Evolutionary conservation across 2,329 filamentous ascomycete genomes (phyloP).

Genomic region (Clonostachys sp.): DNA sequence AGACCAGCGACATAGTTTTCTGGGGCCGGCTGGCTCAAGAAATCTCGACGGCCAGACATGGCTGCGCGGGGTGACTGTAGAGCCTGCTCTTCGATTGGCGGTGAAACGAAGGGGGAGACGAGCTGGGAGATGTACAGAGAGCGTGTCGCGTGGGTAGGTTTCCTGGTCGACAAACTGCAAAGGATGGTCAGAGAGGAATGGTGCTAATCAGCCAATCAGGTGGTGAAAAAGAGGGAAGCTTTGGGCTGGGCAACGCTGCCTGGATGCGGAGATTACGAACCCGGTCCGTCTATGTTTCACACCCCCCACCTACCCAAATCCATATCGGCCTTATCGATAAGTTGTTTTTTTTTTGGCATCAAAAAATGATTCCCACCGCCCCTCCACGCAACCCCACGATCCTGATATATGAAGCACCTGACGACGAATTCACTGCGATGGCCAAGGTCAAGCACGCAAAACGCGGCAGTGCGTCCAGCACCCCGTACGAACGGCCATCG

Average conservation of each 20-base stretch:
- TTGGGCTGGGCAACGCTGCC: too few relatives aligned
- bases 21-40: conserved; percentile 79
- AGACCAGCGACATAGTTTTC: conserved; percentile 94
- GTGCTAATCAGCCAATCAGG: too few relatives aligned
- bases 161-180: too few relatives aligned
- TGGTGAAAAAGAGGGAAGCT: too few relatives aligned
- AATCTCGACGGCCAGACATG: conserved; percentile 71
- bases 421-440: conserved; percentile 28
- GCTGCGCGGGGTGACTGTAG: conserved; percentile 9
- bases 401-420: neutral
- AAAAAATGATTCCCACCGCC: conserved; percentile 17
- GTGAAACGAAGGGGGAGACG: neutral
- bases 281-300: too few relatives aligned
- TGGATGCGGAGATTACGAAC: too few relatives aligned
- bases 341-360: conserved; percentile 9
- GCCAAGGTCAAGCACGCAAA: conserved; percentile 48
- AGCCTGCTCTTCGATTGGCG: neutral
- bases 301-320: too few relatives aligned
- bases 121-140: too few relatives aligned
- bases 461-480: conserved; percentile 40
- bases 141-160: too few relatives aligned
- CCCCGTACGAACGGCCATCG: conserved; percentile 34
- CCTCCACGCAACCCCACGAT: conserved; percentile 4
- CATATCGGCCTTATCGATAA: neutral
- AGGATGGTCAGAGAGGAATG: too few relatives aligned